A percentile compares a stretch with the other conserved stretches of the same genome.
phyloP scores from a whole-genome alignment of 148 eudicot genomes.

The Dianthus caryophyllus region DNA sequence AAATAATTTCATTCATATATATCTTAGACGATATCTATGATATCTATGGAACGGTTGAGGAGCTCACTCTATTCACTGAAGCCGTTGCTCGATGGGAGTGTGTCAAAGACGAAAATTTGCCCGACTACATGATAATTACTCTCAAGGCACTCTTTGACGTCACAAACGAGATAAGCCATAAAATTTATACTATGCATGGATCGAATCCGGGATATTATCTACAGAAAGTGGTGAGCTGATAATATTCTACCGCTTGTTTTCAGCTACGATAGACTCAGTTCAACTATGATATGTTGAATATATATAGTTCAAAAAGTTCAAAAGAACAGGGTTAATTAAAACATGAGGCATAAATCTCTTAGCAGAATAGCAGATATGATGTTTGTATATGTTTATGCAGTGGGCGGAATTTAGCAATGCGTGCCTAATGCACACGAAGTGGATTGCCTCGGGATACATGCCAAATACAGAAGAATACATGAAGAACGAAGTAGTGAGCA shows the following conservation, averaged over 20 bases:
- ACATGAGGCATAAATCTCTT: not conserved
- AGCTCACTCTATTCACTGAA: conserved; percentile 46
- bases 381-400: conserved; percentile 26
- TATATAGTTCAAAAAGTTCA: no score
- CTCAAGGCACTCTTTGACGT: conserved; percentile 40
- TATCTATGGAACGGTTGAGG: conserved; percentile 38
- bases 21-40: conserved; percentile 58
- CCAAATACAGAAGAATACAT: conserved; percentile 51
- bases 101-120: conserved; percentile 28
- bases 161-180: conserved; percentile 35
- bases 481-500: conserved; percentile 39
- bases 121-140: conserved; percentile 48
- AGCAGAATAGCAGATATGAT: no score
- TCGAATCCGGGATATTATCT: not conserved
- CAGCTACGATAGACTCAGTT: no score
- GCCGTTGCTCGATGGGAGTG: conserved; percentile 53
- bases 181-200: conserved; percentile 35
- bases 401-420: conserved; percentile 55
- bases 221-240: conserved; percentile 30
- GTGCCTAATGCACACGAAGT: conserved; percentile 52
- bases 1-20: conserved; percentile 41
- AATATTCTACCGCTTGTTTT: no score
- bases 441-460: conserved; percentile 39
- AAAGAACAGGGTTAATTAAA: no score
- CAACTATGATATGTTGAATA: no score